A percentile compares a stretch with the other conserved stretches of the same genome.
Evolutionary conservation across 176 grass and related monocot genomes (phyloP).

Genomic region (Musa itinerans): DNA sequence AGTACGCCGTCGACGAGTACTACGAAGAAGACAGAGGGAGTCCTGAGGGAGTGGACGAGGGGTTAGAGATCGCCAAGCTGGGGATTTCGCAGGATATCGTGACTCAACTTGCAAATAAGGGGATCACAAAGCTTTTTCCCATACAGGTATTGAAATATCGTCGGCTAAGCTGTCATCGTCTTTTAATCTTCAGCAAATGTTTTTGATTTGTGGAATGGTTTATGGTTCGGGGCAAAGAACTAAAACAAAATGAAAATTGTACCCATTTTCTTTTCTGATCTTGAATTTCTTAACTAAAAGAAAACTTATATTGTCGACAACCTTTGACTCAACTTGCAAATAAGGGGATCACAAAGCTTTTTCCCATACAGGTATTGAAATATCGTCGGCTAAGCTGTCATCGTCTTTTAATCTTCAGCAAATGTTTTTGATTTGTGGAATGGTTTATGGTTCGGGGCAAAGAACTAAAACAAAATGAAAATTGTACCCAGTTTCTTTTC

Average conservation of each 20-base stretch:
- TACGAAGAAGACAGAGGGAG: slow-evolving; percentile 34
- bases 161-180: background rate
- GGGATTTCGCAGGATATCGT: slow-evolving; percentile 74
- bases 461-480: no score
- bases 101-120: slow-evolving; percentile 47
- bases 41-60: slow-evolving; percentile 25
- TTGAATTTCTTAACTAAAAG: no score
- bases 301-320: no score
- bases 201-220: background rate
- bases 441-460: no score
- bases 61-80: slow-evolving; percentile 60
- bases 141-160: slow-evolving; percentile 49
- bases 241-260: no score
- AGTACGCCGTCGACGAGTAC: slow-evolving; percentile 40
- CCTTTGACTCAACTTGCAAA: slow-evolving; percentile 35
- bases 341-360: slow-evolving; percentile 71
- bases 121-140: slow-evolving; percentile 83
- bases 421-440: background rate
- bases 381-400: background rate
- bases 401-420: background rate
- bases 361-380: slow-evolving; percentile 71
- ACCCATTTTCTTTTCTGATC: no score
- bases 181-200: background rate
- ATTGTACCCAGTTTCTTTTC: no score
- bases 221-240: no score